Conservation (phyloP, 73 alveolate species). For the Paramecium bursaria region DNA sequence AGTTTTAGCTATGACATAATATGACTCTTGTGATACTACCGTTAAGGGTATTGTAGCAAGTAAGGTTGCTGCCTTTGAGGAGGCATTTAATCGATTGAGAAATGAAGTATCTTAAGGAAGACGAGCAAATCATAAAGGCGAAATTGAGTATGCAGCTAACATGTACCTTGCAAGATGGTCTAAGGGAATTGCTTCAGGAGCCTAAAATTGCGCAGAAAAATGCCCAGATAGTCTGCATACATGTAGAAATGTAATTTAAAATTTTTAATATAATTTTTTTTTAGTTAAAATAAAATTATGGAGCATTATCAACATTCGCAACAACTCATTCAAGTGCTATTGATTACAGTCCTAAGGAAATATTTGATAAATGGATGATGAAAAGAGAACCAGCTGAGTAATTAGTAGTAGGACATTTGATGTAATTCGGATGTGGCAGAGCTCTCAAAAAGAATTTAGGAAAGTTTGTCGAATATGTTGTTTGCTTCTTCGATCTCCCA, state of each 20-base stretch:
- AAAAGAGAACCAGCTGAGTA: background rate
- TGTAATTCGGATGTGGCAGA: conserved; percentile 49
- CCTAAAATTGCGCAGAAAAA: conserved; percentile 33
- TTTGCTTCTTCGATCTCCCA: conserved; percentile 58
- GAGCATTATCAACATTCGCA: conserved; percentile 40
- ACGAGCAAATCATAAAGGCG: conserved; percentile 34
- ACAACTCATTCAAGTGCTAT: background rate
- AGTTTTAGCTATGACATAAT: background rate
- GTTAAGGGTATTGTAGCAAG: conserved; percentile 44
- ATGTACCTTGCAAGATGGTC: conserved; percentile 32
- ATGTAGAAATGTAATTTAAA: conserved; percentile 50
- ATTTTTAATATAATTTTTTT: background rate
- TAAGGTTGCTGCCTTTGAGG: conserved; percentile 20
- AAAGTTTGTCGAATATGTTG: conserved; percentile 44
- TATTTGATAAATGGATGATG: conserved; percentile 28
- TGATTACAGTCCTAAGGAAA: conserved; percentile 26
- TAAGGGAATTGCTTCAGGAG: conserved; percentile 39
- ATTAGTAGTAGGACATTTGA: conserved; percentile 23
- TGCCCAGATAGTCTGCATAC: conserved; percentile 55
- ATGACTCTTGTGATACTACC: conserved; percentile 40
- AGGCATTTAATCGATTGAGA: conserved; percentile 41
- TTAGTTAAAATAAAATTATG: conserved; percentile 36
- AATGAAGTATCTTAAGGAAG: conserved; percentile 60
- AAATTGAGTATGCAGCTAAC: conserved; percentile 57
- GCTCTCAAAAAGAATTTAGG: conserved; percentile 31